A percentile compares a stretch with the other conserved stretches of the same genome.
phyloP scores from a whole-genome alignment of 1,139 yeast species.

The Taiozyma sp. region DNA sequence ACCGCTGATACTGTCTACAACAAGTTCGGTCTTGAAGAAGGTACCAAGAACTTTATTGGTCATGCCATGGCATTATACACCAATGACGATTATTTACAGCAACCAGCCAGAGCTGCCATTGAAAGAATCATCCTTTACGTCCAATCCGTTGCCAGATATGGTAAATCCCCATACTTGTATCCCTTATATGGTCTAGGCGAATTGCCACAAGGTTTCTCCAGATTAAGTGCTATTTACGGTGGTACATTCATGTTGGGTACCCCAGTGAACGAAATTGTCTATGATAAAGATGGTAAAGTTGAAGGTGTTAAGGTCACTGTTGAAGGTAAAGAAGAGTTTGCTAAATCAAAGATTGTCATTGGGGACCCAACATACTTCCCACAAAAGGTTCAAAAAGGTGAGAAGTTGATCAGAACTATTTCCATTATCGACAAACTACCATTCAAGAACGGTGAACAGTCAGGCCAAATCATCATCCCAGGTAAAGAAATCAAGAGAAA shows the following conservation, averaged over 20 bases:
- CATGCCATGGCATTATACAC: slow-evolving; percentile 99
- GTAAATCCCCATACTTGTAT: slow-evolving; percentile 93
- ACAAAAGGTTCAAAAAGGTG: slow-evolving; percentile 74
- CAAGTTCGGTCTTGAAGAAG: slow-evolving; percentile 87
- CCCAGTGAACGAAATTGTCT: slow-evolving; percentile 85
- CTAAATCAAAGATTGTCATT: slow-evolving; percentile 89
- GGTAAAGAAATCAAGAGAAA: slow-evolving; percentile 94
- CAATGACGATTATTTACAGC: slow-evolving; percentile 81
- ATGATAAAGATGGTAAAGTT: slow-evolving; percentile 67
- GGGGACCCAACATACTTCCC: slow-evolving; percentile 99
- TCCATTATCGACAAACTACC: slow-evolving; percentile 88
- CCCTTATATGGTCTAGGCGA: slow-evolving; percentile 98
- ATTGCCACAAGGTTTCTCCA: slow-evolving; percentile 96
- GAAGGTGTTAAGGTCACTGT: slow-evolving; percentile 79
- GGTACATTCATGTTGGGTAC: slow-evolving; percentile 98
- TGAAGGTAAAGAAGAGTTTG: slow-evolving; percentile 59
- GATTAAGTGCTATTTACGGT: slow-evolving; percentile 95
- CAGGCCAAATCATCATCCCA: slow-evolving; percentile 91
- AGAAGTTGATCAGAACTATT: slow-evolving; percentile 90
- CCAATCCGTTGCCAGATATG: slow-evolving; percentile 89
- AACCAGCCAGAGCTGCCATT: slow-evolving; percentile 91
- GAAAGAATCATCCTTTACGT: slow-evolving; percentile 84
- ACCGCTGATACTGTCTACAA: slow-evolving; percentile 91
- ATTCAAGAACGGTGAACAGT: slow-evolving; percentile 77
- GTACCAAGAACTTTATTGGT: slow-evolving; percentile 95